Percentiles rank a stretch among this genome's conserved stretches.
These are phyloP conservation scores for Wickerhamiella domercqiae DNA, from an alignment of 805 yeast species.

Conservation along the genomic window DNA sequence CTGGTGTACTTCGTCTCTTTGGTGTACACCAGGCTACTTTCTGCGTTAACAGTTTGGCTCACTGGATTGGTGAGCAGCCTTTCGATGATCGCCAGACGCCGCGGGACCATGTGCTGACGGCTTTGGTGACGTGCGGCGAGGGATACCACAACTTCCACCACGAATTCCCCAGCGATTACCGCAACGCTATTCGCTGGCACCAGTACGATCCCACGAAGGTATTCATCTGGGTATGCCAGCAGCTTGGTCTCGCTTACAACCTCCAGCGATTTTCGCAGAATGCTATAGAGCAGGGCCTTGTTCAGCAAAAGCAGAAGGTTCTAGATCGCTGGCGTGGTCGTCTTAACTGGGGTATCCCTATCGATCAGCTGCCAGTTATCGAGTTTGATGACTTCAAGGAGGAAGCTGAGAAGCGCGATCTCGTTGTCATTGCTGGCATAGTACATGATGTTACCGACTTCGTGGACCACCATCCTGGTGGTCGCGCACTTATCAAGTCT, in stretches of 20 bases:
- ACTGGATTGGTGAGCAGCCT: constrained; percentile 57
- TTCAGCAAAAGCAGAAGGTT: constrained; percentile 70
- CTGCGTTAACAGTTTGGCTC: constrained; percentile 71
- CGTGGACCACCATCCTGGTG: constrained; percentile 89
- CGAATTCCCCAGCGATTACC: constrained; percentile 83
- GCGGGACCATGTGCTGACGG: constrained; percentile 47
- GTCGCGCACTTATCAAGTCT: constrained; percentile 57
- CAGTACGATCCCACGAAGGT: constrained; percentile 82
- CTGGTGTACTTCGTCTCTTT: constrained; percentile 58
- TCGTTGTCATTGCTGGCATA: constrained; percentile 76
- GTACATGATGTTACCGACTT: constrained; percentile 90
- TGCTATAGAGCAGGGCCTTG: constrained; percentile 51
- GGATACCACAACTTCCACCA: constrained; percentile 90
- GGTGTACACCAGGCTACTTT: constrained; percentile 68
- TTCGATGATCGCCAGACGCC: constrained; percentile 63
- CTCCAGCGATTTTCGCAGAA: constrained; percentile 41
- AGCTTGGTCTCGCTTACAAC: constrained; percentile 43
- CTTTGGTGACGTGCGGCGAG: constrained; percentile 69
- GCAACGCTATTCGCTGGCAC: constrained; percentile 56
- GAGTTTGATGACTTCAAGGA: constrained; percentile 39
- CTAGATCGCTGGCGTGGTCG: constrained; percentile 62
- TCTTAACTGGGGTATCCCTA: constrained; percentile 88
- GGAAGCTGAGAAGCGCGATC: constrained; percentile 38
- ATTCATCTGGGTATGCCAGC: constrained; percentile 38
- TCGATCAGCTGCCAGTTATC: constrained; percentile 64